Percentiles rank a stretch among this genome's conserved stretches.
Conservation (phyloP, 1,284 basidiomycete species). For the Pascua guehoae region DNA sequence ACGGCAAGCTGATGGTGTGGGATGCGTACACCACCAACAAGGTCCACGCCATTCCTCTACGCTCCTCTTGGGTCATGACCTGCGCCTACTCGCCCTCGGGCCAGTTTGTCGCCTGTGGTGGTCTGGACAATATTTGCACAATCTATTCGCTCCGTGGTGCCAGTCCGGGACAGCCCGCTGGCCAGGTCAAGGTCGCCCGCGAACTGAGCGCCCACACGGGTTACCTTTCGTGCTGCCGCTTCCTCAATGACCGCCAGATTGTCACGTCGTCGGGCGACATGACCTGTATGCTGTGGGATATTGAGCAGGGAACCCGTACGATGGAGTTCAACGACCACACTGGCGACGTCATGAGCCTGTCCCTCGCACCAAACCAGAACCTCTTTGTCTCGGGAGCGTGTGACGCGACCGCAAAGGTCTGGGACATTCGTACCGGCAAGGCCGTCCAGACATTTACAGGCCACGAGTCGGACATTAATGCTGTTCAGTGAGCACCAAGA, state of each 20-base stretch:
- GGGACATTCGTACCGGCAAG: conserved; percentile 96
- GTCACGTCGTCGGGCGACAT: conserved; percentile 97
- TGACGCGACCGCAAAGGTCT: conserved; percentile 95
- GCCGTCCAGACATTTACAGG: conserved; percentile 98
- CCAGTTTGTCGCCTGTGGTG: conserved; percentile 95
- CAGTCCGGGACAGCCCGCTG: conserved; percentile 40
- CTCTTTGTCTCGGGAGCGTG: conserved; percentile 97
- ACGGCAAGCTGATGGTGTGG: conserved; percentile 99
- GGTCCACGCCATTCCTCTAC: conserved; percentile 95
- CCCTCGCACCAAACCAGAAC: conserved; percentile 89
- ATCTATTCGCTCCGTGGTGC: conserved; percentile 75
- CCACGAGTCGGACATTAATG: conserved; percentile 98
- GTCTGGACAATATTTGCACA: conserved; percentile 97
- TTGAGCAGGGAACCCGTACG: conserved; percentile 90
- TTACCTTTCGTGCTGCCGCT: conserved; percentile 95
- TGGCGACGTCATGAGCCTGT: conserved; percentile 98
- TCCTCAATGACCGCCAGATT: conserved; percentile 97
- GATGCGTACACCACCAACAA: conserved; percentile 99
- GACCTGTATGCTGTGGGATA: conserved; percentile 99
- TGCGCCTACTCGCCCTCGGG: conserved; percentile 97
- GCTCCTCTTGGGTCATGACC: conserved; percentile 99
- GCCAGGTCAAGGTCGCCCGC: conserved; percentile 57
- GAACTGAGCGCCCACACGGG: conserved; percentile 96
- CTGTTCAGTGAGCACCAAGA: conserved; percentile 74
- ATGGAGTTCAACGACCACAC: conserved; percentile 99